Evolutionary conservation across 108 stramenopile species (phyloP), one percentile per base, ranked within the genome.

Genomic region (Skeletonema costatum): DNA sequence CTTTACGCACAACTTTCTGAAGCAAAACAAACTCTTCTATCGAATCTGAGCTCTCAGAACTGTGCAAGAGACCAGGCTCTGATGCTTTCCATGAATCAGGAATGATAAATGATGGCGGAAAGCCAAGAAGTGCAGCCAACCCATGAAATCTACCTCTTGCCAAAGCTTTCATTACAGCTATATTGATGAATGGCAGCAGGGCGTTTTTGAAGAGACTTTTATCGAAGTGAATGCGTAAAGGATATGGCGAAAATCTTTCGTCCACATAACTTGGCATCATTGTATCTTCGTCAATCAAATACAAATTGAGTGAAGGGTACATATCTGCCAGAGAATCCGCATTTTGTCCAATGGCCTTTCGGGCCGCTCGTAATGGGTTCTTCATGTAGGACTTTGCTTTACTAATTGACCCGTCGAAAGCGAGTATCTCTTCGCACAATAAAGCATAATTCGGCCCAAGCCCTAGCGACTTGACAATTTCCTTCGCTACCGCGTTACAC

Each of bases 161-260:
- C 19, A 76, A 44, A 10, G 66, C 71, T 60, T 85, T 80, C 75
- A 88, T 72, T n/a, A 67, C 68, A 44, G 70, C 74, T 41, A 77
- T 67, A 72, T 87, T 83, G 85, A 91, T 91, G 74, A 91, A 89
- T 10, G 87, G 90, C 53, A 91, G 68, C 16, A 80, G 33, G 51
- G 86, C 66, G 32, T 74, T 72, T 41, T 75, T 66, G 17, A 82
- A 66, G 10, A 84, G 68, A 19, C 39, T 73, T 60, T 75, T 30
- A 33, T 79, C 73, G 16, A 85, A 51, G 13, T 83, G 78, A 29
- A 88, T 33, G 0, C 74, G 83, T 19, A 87, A 73, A 56, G 89
- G 84, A 58, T 81, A 85, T 19, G 50, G 17, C 6, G 33, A 17
- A n/a, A 74, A 5, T 17, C 64, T 59, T 35, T 21, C 59, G 17